These are phyloP conservation scores for Alternaria tenuissima DNA, from an alignment of 2,329 filamentous ascomycete genomes.

Conservation along the genomic window DNA sequence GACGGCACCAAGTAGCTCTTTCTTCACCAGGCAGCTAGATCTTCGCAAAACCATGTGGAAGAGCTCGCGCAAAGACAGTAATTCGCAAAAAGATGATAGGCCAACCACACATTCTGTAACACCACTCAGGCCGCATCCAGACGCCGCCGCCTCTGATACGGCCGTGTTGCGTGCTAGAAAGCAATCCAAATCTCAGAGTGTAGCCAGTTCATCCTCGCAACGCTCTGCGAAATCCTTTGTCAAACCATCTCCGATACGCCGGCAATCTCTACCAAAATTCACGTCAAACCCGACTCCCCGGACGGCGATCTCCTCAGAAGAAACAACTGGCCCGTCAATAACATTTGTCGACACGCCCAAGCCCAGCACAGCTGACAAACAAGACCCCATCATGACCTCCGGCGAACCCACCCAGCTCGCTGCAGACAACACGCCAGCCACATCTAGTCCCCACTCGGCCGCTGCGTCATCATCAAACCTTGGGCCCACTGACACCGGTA, in stretches of 20 bases:
- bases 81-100: constrained; percentile 16
- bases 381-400: constrained; percentile 32
- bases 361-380: constrained; percentile 22
- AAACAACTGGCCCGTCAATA: constrained; percentile 73
- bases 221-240: constrained; percentile 38
- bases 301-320: constrained; percentile 69
- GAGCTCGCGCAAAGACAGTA: constrained; percentile 20
- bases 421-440: neutral
- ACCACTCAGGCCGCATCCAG: constrained; percentile 36
- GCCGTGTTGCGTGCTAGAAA: constrained; percentile 24
- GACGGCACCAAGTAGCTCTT: constrained; percentile 35
- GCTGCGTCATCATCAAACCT: neutral
- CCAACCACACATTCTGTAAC: constrained; percentile 32
- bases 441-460: neutral
- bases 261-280: constrained; percentile 69
- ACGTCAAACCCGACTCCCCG: constrained; percentile 77
- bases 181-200: constrained; percentile 20
- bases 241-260: constrained; percentile 59
- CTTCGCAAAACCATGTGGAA: constrained; percentile 42
- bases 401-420: constrained; percentile 4
- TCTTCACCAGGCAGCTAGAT: constrained; percentile 37
- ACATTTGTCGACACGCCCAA: constrained; percentile 70
- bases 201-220: constrained; percentile 29
- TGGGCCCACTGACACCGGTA: constrained; percentile 4
- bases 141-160: constrained; percentile 40